Conservation (phyloP, 2,329 filamentous ascomycete genomes). For the Lachnellula willkommii region DNA sequence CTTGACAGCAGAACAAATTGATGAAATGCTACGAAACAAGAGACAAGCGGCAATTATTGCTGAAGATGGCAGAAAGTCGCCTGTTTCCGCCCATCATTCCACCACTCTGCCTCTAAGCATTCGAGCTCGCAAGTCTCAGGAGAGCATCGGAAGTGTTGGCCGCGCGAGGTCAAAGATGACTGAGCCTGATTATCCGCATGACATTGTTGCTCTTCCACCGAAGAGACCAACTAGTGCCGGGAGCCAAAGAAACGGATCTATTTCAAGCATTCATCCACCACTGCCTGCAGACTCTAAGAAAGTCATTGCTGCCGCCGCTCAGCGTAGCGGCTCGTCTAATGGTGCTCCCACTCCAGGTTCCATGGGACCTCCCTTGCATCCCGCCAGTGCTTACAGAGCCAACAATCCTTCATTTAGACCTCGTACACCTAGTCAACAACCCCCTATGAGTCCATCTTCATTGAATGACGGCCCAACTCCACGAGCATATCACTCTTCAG, state of each 20-base stretch:
- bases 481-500: slow-evolving; percentile 44
- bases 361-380: slow-evolving; percentile 83
- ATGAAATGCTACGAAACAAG: slow-evolving; percentile 63
- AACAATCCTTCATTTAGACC: slow-evolving; percentile 47
- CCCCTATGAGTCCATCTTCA: slow-evolving; percentile 39
- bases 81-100: slow-evolving; percentile 25
- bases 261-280: slow-evolving; percentile 55
- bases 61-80: slow-evolving; percentile 20
- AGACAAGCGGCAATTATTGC: slow-evolving; percentile 23
- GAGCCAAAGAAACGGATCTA: slow-evolving; percentile 53
- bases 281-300: slow-evolving; percentile 78
- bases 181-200: slow-evolving; percentile 34
- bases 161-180: slow-evolving; percentile 35
- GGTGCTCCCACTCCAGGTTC: slow-evolving; percentile 35
- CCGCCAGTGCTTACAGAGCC: slow-evolving; percentile 59
- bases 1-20: slow-evolving; percentile 76
- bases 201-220: slow-evolving; percentile 27
- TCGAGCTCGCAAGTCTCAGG: slow-evolving; percentile 42
- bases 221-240: slow-evolving; percentile 66
- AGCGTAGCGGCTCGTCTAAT: slow-evolving; percentile 47
- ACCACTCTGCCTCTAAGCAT: slow-evolving; percentile 33
- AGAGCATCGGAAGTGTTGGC: slow-evolving; percentile 43
- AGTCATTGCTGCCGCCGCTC: slow-evolving; percentile 71
- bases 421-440: slow-evolving; percentile 53
- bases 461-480: slow-evolving; percentile 53